phyloP scores from a whole-genome alignment of 139 green algal species.

The Micractinium sp. region DNA sequence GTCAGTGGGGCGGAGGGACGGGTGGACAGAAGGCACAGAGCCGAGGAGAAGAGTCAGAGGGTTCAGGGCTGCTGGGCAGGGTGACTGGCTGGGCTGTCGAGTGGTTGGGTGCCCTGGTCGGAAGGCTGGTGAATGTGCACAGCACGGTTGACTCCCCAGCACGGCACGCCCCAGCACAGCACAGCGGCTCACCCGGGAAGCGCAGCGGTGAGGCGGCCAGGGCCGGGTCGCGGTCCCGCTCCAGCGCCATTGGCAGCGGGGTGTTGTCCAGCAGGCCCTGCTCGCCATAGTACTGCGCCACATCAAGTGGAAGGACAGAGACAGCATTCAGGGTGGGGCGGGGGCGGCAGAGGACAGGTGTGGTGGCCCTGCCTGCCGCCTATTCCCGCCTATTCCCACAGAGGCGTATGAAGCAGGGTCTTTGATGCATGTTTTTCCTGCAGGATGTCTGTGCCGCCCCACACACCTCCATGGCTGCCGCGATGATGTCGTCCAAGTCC shows the following conservation, averaged over 20 bases:
- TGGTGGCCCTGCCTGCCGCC: too few species aligned
- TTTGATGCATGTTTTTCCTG: neutral
- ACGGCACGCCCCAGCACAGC: too few species aligned
- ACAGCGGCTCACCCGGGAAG: slow-evolving; percentile 54
- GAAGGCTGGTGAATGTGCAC: too few species aligned
- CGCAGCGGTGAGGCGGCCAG: slow-evolving; percentile 54
- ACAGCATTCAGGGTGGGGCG: too few species aligned
- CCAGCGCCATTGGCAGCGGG: slow-evolving; percentile 69
- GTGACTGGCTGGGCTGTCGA: neutral
- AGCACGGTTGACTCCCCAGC: too few species aligned
- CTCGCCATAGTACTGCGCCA: slow-evolving; percentile 63
- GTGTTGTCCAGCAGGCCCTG: slow-evolving; percentile 58
- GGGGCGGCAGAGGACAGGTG: too few species aligned
- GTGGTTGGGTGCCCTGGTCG: too few species aligned
- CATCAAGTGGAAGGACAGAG: too few species aligned
- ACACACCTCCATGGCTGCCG: slow-evolving; percentile 63
- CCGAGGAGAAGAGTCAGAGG: neutral
- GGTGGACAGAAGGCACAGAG: neutral
- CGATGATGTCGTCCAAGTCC: slow-evolving; percentile 79
- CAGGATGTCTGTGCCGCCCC: too few species aligned
- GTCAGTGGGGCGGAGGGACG: too few species aligned
- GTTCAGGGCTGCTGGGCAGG: neutral
- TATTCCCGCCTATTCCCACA: too few species aligned
- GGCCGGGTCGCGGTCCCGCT: slow-evolving; percentile 64
- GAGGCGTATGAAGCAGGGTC: too few species aligned